Evolutionary conservation across 1,284 basidiomycete species (phyloP), one percentile per base, ranked within the genome.

Genomic region (Tranzscheliella williamsii): DNA sequence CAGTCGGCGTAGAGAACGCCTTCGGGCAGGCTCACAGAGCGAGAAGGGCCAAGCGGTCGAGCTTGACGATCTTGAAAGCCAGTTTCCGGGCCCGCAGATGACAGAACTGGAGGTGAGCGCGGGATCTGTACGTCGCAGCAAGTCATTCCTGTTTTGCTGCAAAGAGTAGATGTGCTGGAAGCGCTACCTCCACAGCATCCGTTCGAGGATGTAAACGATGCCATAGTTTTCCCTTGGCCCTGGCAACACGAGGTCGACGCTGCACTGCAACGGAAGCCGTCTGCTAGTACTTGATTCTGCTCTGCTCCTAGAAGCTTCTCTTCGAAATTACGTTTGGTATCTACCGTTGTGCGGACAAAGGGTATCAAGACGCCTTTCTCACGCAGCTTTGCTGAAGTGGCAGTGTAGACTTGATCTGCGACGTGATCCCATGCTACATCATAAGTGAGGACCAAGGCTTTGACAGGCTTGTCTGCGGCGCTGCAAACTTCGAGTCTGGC

Each of bases 401-500:
- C 38, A 16, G 42, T 24, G 13, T 52, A 63, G 12, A 75, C 46
- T 0, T 60, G 42, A 3, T 66, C 45, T 3, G 50, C 46, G 15
- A 61, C 52, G 37, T 63, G 85, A 82, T 86, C 82, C 74, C 89
- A 93, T 0, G 82, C 85, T 0, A 95, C 90, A 67, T 96, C 90
- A 76, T 88, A 87, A 22, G 85, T 83, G 9, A 97, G 75, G 0
- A 87, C 70, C 6, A 87, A 70, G 5, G 73, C 70, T 5, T 78
- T 79, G 23, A 50, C 24, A 24, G n/a, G 21, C 1, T 37, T 23
- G 4, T 18, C 12, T 4, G 35, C 48, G 8, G 16, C 35, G 3
- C 24, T 22, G 7, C 11, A 48, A 22, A 30, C 37, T 29, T 33
- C 22, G 42, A 40, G 48, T 23, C 54, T 24, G 1, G 64, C 50